Evolutionary conservation across 805 yeast genomes (phyloP).

Genomic region (Zygotorulaspora chibaensis): DNA sequence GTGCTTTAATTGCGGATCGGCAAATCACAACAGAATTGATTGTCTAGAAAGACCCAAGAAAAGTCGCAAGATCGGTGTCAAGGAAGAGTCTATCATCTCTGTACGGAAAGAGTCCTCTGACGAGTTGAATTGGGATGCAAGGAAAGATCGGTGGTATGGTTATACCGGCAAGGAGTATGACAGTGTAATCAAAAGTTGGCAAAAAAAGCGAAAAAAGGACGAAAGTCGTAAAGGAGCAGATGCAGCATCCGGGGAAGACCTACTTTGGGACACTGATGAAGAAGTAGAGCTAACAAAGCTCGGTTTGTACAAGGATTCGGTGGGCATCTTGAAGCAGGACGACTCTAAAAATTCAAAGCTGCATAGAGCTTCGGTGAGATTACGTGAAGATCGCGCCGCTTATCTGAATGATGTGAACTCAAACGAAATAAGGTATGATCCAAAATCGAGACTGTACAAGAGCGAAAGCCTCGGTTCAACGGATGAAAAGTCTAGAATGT

Average conservation of each 20-base stretch:
- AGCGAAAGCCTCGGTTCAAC: slow-evolving; percentile 33
- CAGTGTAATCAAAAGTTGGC: slow-evolving; percentile 46
- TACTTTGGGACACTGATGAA: slow-evolving; percentile 40
- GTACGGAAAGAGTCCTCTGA: slow-evolving; percentile 16
- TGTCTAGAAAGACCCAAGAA: slow-evolving; percentile 57
- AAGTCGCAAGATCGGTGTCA: slow-evolving; percentile 28
- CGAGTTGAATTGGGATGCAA: slow-evolving; percentile 53
- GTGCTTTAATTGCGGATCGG: slow-evolving; percentile 59
- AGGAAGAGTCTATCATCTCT: slow-evolving; percentile 22
- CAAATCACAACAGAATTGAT: slow-evolving; percentile 46
- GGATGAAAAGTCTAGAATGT: slow-evolving; percentile 42
- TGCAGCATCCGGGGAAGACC: slow-evolving; percentile 10
- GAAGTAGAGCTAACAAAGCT: slow-evolving; percentile 41
- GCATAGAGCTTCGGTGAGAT: slow-evolving; percentile 43
- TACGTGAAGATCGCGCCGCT: slow-evolving; percentile 73
- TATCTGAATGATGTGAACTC: slow-evolving; percentile 51
- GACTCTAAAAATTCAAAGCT: slow-evolving; percentile 13
- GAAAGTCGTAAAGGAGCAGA: slow-evolving; percentile 11
- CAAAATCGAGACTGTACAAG: slow-evolving; percentile 44
- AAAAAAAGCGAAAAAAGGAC: slow-evolving; percentile 29
- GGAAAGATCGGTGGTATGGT: slow-evolving; percentile 80
- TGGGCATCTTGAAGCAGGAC: slow-evolving; percentile 21
- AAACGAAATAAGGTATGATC: slow-evolving; percentile 47
- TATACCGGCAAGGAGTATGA: slow-evolving; percentile 62
- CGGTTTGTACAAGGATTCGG: slow-evolving; percentile 32